A percentile compares a stretch with the other conserved stretches of the same genome.
These are phyloP conservation scores for Brassica juncea DNA, from an alignment of 345 rosid genomes.

Conservation along the genomic window DNA sequence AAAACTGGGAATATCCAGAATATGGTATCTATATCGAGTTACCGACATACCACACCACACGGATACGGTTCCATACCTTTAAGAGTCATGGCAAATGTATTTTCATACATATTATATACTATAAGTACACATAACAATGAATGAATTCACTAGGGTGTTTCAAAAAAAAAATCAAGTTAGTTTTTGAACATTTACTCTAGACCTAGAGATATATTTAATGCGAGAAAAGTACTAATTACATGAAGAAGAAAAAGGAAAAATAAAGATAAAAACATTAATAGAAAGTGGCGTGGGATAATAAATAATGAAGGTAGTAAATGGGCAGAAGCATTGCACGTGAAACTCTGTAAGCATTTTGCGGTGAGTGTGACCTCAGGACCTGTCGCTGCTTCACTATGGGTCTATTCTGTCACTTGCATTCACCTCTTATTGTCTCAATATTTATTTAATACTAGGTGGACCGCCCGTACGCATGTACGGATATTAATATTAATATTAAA, in stretches of 20 bases:
- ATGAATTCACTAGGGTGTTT: not conserved
- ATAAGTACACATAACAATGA: conserved; percentile 2
- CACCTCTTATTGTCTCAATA: not conserved
- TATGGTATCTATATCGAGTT: not conserved
- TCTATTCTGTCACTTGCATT: conserved; percentile 24
- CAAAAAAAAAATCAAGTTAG: not conserved
- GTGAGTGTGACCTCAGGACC: conserved; percentile 37
- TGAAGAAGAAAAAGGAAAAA: conserved; percentile 26
- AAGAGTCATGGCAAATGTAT: not conserved
- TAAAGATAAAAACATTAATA: conserved; percentile 23
- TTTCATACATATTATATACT: not conserved
- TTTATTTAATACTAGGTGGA: no score
- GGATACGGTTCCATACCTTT: not conserved
- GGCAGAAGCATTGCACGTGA: conserved; percentile 41
- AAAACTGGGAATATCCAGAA: not conserved
- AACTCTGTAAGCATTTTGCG: conserved; percentile 34
- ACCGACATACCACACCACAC: not conserved
- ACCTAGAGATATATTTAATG: not conserved
- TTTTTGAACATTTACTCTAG: conserved; percentile 17
- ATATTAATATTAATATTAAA: no score
- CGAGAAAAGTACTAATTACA: conserved; percentile 1
- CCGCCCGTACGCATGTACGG: no score
- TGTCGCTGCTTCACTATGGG: conserved; percentile 31
- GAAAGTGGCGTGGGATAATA: conserved; percentile 25
- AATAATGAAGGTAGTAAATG: conserved; percentile 3